phyloP scores from a whole-genome alignment of 306 rosid genomes.

The Rosa persica region DNA sequence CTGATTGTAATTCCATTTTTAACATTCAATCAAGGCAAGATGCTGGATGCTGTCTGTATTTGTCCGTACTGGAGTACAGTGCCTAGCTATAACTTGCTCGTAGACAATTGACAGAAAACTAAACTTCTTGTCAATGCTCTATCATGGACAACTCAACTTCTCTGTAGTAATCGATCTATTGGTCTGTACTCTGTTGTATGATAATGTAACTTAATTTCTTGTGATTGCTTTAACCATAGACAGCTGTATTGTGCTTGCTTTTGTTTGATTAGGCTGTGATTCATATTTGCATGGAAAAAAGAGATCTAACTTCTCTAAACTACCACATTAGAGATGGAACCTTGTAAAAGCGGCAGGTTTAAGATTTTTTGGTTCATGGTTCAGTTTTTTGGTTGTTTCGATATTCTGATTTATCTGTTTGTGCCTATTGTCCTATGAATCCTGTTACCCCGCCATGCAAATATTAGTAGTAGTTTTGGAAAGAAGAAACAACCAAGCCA shows the following conservation, averaged over 20 bases:
- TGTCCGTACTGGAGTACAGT: neutral
- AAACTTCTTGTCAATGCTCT: constrained; percentile 6
- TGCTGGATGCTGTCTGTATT: constrained; percentile 2
- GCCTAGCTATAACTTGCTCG: neutral
- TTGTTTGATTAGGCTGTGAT: neutral
- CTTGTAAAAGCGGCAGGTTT: neutral
- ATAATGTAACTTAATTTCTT: neutral
- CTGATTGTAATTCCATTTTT: neutral
- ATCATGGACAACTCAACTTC: neutral
- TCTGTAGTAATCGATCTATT: neutral
- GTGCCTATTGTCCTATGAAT: neutral
- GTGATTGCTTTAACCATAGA: neutral
- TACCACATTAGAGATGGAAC: neutral
- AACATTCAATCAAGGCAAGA: neutral
- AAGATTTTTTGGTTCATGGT: neutral
- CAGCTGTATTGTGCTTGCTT: neutral
- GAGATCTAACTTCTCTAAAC: neutral
- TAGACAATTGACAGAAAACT: neutral
- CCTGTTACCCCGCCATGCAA: too few relatives aligned
- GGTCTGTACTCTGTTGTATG: neutral
- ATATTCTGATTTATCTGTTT: neutral
- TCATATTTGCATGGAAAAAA: neutral
- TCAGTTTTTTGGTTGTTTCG: neutral
- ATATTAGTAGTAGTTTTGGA: too few relatives aligned
- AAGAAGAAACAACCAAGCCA: too few relatives aligned